phyloP scores from a whole-genome alignment of 768 basidiomycete species.

The Russula emetica region DNA sequence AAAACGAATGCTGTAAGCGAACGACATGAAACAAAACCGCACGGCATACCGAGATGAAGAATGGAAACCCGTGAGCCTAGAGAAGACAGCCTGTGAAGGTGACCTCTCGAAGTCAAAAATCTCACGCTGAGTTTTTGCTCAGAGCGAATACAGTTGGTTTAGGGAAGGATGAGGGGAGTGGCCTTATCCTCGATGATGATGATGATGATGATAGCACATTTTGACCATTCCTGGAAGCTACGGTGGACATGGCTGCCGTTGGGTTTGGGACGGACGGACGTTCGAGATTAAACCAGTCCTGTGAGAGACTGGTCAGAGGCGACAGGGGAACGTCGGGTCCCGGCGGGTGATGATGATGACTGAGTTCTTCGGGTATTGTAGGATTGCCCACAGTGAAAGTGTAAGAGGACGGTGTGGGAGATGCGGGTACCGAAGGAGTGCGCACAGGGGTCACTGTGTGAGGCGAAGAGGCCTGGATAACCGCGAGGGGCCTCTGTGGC shows the following conservation, averaged over 20 bases:
- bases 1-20: not conserved
- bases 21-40: not conserved
- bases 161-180: not conserved
- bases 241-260: not conserved
- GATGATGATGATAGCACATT: too few relatives aligned
- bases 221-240: not conserved
- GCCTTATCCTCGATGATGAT: not conserved
- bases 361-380: not conserved
- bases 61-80: not conserved
- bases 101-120: constrained; percentile 1
- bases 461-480: not conserved
- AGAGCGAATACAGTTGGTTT: not conserved
- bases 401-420: not conserved
- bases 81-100: not conserved
- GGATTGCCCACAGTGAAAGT: not conserved
- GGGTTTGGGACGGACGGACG: not conserved
- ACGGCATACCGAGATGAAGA: not conserved
- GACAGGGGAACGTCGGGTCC: constrained; percentile 21
- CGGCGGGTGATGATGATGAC: constrained; percentile 6
- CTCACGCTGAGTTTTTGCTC: not conserved
- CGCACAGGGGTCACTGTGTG: not conserved
- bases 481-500: constrained; percentile 7
- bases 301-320: constrained; percentile 14
- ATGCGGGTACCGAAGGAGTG: not conserved
- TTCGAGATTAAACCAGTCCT: not conserved